Conservation (phyloP, 345 rosid species). For the Garcia nutans region DNA sequence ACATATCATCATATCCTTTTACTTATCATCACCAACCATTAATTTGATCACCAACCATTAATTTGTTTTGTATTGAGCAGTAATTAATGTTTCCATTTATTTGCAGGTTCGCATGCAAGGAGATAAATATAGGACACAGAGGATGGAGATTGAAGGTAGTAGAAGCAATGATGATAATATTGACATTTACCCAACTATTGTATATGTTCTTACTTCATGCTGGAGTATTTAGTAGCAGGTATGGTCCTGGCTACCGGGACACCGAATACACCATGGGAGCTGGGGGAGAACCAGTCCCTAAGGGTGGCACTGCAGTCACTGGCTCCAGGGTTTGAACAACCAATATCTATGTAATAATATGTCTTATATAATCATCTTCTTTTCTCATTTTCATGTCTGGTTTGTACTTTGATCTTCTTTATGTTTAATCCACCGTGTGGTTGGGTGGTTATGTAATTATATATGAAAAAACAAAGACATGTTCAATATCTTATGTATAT, state of each 20-base stretch:
- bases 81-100: not conserved
- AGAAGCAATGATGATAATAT: constrained; percentile 75
- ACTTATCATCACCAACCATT: no score
- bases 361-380: not conserved
- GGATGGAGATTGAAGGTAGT: constrained; percentile 74
- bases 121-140: constrained; percentile 70
- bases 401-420: no score
- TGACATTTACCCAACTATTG: constrained; percentile 63
- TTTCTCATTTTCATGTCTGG: not conserved
- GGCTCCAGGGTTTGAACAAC: constrained; percentile 32
- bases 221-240: constrained; percentile 60
- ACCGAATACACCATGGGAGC: constrained; percentile 43
- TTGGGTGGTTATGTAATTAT: no score
- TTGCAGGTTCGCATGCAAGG: constrained; percentile 79
- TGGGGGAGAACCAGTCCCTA: constrained; percentile 30
- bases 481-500: no score
- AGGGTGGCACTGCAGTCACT: constrained; percentile 23
- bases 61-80: not conserved
- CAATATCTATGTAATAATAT: not conserved
- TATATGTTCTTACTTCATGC: constrained; percentile 74
- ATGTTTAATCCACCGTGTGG: no score
- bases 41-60: not conserved
- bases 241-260: constrained; percentile 82
- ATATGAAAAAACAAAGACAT: no score
- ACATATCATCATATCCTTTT: not conserved